phyloP scores from a whole-genome alignment of 23 red algal genomes.

The Gracilaria vermiculophylla region DNA sequence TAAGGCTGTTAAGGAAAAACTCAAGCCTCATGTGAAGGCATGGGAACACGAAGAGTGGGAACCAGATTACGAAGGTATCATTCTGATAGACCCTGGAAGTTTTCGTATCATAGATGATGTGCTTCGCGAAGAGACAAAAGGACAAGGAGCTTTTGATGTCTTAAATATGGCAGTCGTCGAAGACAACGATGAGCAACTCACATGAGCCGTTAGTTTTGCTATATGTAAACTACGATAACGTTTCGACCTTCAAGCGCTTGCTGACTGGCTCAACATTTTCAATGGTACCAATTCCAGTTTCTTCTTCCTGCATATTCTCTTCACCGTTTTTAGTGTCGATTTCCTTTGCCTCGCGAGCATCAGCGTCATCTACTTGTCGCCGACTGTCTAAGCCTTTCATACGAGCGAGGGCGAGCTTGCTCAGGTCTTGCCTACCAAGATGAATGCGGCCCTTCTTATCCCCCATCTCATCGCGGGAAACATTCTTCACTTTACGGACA shows the following conservation, averaged over 20 bases:
- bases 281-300: background rate
- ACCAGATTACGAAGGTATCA: constrained; percentile 26
- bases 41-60: constrained; percentile 76
- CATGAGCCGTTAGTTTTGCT: background rate
- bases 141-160: constrained; percentile 69
- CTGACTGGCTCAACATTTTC: background rate
- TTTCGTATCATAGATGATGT: constrained; percentile 54
- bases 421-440: constrained; percentile 72
- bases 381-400: constrained; percentile 72
- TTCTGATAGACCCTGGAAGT: constrained; percentile 62
- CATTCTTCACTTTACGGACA: constrained; percentile 63
- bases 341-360: background rate
- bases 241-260: constrained; percentile 4
- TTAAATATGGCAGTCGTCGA: constrained; percentile 65
- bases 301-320: background rate
- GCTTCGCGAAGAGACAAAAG: constrained; percentile 43
- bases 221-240: background rate
- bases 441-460: constrained; percentile 83
- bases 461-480: constrained; percentile 67
- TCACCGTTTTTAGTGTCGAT: background rate
- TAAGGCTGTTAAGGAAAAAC: constrained; percentile 48
- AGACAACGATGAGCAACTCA: constrained; percentile 66
- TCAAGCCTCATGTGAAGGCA: constrained; percentile 36
- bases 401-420: constrained; percentile 49
- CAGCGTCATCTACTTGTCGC: background rate